These are phyloP conservation scores for Colletotrichum australisinense DNA, from an alignment of 2,329 filamentous ascomycete species.

Conservation along the genomic window DNA sequence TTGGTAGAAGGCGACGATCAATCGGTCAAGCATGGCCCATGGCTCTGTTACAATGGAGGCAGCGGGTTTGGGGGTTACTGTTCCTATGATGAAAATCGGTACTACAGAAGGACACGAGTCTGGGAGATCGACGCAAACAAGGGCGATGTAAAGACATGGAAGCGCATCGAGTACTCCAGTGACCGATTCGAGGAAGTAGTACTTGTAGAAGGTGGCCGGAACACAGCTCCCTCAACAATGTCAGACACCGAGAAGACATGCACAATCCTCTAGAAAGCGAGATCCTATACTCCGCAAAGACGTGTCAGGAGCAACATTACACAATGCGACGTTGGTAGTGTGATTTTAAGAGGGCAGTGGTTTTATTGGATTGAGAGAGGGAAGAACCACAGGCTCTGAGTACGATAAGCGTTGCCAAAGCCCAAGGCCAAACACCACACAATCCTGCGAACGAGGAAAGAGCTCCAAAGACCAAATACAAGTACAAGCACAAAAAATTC, in stretches of 20 bases:
- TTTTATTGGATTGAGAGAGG: not conserved
- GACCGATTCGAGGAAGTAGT: slow-evolving; percentile 47
- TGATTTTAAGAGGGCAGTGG: too few species aligned
- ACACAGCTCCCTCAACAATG: not conserved
- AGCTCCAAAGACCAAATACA: not conserved
- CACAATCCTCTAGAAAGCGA: not conserved
- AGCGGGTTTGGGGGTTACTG: slow-evolving; percentile 45
- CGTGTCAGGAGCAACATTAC: not conserved
- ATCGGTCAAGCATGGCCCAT: slow-evolving; percentile 38
- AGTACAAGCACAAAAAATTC: not conserved
- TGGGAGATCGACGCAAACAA: slow-evolving; percentile 43
- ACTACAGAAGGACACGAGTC: slow-evolving; percentile 43
- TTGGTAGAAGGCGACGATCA: slow-evolving; percentile 37
- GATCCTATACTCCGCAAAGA: not conserved
- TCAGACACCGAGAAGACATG: not conserved
- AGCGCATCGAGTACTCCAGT: slow-evolving; percentile 43
- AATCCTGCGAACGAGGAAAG: not conserved
- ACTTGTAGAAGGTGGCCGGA: slow-evolving; percentile 42
- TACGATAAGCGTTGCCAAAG: not conserved
- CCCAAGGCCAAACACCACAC: not conserved
- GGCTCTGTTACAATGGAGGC: slow-evolving; percentile 44
- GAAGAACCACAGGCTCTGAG: not conserved
- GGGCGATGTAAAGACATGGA: slow-evolving; percentile 41
- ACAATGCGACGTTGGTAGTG: not conserved
- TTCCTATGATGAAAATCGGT: slow-evolving; percentile 42